These are phyloP conservation scores for Panellus pusillus DNA, from an alignment of 768 basidiomycete species.

Conservation along the genomic window DNA sequence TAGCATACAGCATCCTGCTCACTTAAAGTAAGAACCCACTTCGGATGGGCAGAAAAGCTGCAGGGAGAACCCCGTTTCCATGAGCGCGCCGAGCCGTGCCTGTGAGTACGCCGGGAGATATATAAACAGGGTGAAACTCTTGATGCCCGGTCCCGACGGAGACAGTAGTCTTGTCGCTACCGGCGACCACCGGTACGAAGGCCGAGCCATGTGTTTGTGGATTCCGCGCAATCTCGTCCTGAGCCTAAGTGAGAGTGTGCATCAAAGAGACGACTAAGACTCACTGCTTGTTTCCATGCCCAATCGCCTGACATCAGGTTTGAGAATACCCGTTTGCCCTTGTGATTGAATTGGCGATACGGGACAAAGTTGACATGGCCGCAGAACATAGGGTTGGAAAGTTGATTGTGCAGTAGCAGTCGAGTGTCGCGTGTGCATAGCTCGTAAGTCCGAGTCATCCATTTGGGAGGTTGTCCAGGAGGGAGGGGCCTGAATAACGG, in stretches of 20 bases:
- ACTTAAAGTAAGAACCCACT: neutral
- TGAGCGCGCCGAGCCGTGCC: neutral
- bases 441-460: neutral
- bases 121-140: slow-evolving; percentile 28
- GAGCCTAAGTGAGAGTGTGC: neutral
- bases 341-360: slow-evolving; percentile 23
- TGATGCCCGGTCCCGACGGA: slow-evolving; percentile 15
- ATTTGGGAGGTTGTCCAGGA: neutral
- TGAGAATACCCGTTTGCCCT: slow-evolving; percentile 22
- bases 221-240: neutral
- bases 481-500: slow-evolving; percentile 3
- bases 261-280: neutral
- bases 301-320: slow-evolving; percentile 38
- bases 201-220: slow-evolving; percentile 14
- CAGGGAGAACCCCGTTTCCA: neutral
- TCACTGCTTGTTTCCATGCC: slow-evolving; percentile 34
- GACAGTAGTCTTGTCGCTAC: slow-evolving; percentile 28
- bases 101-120: slow-evolving; percentile 20
- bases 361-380: slow-evolving; percentile 24
- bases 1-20: neutral
- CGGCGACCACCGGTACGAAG: slow-evolving; percentile 24
- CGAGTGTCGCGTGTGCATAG: slow-evolving; percentile 19
- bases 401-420: slow-evolving; percentile 22
- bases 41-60: neutral
- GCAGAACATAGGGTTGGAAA: slow-evolving; percentile 25